A percentile compares a stretch with the other conserved stretches of the same genome.
These are phyloP conservation scores for Alternaria metachromatica DNA, from an alignment of 2,329 filamentous ascomycete genomes.

Conservation along the genomic window DNA sequence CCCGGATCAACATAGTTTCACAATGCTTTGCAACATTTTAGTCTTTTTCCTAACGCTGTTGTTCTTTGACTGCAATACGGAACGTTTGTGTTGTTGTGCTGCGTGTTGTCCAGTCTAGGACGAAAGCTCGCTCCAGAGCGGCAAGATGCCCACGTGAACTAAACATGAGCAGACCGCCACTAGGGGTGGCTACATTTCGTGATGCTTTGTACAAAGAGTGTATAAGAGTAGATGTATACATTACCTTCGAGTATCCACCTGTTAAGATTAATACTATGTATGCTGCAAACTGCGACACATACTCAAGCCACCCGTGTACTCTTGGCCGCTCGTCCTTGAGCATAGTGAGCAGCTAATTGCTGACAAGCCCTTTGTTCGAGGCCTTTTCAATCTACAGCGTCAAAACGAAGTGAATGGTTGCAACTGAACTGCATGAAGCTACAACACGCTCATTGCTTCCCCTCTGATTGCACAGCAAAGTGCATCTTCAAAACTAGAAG, in stretches of 20 bases:
- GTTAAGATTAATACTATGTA: not conserved
- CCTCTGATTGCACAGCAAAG: not conserved
- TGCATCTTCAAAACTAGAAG: not conserved
- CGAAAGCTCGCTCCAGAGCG: not conserved
- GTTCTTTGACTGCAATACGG: not conserved
- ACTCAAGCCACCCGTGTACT: not conserved
- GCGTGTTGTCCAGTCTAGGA: not conserved
- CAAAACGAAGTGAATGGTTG: not conserved
- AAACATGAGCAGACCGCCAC: not conserved
- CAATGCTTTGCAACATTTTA: not conserved
- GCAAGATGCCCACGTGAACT: constrained; percentile 5
- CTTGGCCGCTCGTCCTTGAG: not conserved
- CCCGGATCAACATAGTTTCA: not conserved
- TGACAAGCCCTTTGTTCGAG: not conserved
- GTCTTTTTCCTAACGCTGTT: not conserved
- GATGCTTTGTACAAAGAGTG: not conserved
- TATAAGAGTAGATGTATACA: not conserved
- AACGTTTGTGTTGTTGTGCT: not conserved
- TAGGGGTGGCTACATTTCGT: not conserved
- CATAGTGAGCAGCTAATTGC: not conserved
- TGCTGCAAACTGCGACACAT: not conserved
- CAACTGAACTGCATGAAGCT: not conserved
- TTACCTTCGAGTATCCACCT: not conserved
- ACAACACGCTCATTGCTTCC: not conserved
- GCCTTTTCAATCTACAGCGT: not conserved